Conservation (phyloP, 2,329 filamentous ascomycete species). For the Westerdykella aurantiaca region DNA sequence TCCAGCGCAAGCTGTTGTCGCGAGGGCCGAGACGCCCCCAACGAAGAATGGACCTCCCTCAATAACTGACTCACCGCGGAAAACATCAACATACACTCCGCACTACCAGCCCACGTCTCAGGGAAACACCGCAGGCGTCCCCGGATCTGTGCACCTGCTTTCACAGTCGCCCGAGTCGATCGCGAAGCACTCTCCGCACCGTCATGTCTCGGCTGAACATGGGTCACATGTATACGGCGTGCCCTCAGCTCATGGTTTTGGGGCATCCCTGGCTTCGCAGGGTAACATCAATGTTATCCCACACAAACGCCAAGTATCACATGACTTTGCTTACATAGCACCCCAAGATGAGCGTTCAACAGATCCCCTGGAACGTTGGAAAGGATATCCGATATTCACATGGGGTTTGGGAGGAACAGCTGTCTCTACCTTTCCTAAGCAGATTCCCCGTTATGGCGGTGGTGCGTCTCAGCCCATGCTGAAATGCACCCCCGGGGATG, state of each 20-base stretch:
- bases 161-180: conserved; percentile 56
- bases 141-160: conserved; percentile 45
- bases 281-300: conserved; percentile 24
- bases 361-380: conserved; percentile 85
- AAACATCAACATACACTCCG: conserved; percentile 38
- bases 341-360: conserved; percentile 53
- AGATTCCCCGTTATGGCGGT: conserved; percentile 78
- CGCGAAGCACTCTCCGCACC: conserved; percentile 44
- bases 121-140: conserved; percentile 9
- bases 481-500: conserved; percentile 73
- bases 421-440: conserved; percentile 80
- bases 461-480: conserved; percentile 69
- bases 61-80: conserved; percentile 37
- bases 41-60: conserved; percentile 29
- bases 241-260: conserved; percentile 32
- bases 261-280: conserved; percentile 17
- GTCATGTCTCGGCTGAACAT: conserved; percentile 41
- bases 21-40: conserved; percentile 32
- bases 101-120: conserved; percentile 43
- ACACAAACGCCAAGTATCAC: conserved; percentile 39
- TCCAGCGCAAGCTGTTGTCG: conserved; percentile 15
- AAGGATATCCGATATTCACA: conserved; percentile 75
- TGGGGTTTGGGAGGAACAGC: conserved; percentile 85
- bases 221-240: conserved; percentile 52
- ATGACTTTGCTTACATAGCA: conserved; percentile 50